Conservation (phyloP, 768 basidiomycete genomes). For the Lentinula boryana region DNA sequence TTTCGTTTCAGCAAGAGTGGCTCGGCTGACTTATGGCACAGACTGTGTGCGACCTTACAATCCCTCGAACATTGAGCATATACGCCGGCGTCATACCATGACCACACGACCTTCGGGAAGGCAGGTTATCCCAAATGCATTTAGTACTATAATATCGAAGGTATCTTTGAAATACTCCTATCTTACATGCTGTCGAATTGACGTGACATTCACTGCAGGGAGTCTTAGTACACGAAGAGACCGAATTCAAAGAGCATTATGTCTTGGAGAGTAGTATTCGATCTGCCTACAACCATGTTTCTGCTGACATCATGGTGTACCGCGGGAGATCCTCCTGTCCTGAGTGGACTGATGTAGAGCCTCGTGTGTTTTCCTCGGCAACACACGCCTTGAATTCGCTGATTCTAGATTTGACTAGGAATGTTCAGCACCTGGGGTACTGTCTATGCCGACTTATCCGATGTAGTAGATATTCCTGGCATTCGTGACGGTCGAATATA, state of each 20-base stretch:
- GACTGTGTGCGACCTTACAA: constrained; percentile 17
- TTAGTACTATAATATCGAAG: neutral
- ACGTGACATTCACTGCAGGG: neutral
- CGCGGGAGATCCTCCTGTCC: neutral
- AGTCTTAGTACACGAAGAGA: neutral
- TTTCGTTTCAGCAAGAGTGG: constrained; percentile 30
- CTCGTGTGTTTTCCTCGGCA: neutral
- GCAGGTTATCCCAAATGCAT: neutral
- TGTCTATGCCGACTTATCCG: neutral
- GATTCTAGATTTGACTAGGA: neutral
- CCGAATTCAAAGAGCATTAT: neutral
- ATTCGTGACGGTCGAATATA: neutral
- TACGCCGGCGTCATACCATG: constrained; percentile 13
- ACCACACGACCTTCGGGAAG: neutral
- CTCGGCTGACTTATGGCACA: constrained; percentile 31
- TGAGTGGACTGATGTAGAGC: neutral
- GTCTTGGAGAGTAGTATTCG: neutral
- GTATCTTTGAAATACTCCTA: neutral
- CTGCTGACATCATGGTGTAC: neutral
- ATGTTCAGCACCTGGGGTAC: neutral
- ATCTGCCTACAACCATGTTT: neutral
- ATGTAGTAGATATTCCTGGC: neutral
- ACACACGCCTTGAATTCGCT: neutral
- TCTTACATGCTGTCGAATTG: neutral
- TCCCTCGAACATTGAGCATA: constrained; percentile 19